Evolutionary conservation across 352 stramenopile genomes (phyloP), one percentile per base, ranked within the genome.

Genomic region (Phytophthora cryptogea): DNA sequence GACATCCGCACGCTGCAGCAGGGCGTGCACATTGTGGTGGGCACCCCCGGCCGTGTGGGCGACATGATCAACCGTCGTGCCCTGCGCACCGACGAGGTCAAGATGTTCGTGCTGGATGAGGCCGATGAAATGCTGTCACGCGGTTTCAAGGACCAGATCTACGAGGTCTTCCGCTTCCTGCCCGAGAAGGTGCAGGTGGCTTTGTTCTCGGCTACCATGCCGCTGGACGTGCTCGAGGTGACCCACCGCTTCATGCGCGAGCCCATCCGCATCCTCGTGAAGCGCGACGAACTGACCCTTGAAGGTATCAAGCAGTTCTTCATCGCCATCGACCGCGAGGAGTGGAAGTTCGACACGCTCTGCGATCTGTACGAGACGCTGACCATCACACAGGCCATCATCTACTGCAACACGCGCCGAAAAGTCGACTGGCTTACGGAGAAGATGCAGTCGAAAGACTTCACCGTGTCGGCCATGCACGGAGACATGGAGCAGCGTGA

Each of bases 241-340:
- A 99, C 97, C 5, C 92, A 96, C 53, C 81, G 87, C 54, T 99
- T 99, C 83, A 99, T 99, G 97, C 92, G 95, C 63, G 96, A 99
- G 56, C 97, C 97, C 28, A 95, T 99, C 53, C 93, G 96, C 59
- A 99, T 99, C 70, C 90, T 99, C 55, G 97, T 99, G 58, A 99
- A 99, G 96, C 98, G 97, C 70, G 97, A 99, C 68, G 97, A 99
- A 70, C 84, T 99, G 43, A 99, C 97, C 14, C 88, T 99, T 49
- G 97, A 99, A 88, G 97, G 97, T 97, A 99, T 99, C 78, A 99
- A 99, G 92, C 97, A 99, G 81, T 99, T 99, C 75, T 99, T 99
- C 83, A 98, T 99, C 63, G 94, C 92, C 35, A 96, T 99, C 35
- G 97, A 99, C 39, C 84, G 88, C 53, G 97, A 99, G 76, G 97